Evolutionary conservation across 2,329 filamentous ascomycete species (phyloP).

Genomic region (Penicillium sumatraense): DNA sequence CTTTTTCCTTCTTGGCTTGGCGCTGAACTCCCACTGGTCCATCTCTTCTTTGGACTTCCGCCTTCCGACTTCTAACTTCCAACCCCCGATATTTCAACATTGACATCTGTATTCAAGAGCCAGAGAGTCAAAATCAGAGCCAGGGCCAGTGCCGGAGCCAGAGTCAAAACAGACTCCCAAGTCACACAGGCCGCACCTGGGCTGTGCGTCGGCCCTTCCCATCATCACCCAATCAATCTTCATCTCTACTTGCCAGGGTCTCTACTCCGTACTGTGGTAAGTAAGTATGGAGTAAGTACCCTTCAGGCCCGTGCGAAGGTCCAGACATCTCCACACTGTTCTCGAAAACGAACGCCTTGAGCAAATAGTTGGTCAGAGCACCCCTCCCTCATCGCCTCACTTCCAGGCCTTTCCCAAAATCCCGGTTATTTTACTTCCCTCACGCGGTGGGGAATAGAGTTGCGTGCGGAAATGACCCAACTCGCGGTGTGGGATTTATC

Average conservation of each 20-base stretch:
- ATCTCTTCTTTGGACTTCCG: too few species aligned
- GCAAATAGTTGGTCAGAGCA: constrained; percentile 22
- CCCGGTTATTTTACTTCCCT: constrained; percentile 1
- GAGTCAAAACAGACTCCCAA: constrained; percentile 2
- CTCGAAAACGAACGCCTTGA: constrained; percentile 24
- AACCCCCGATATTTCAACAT: too few species aligned
- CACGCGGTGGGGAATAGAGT: constrained; percentile 15
- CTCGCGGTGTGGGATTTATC: background rate
- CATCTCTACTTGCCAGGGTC: constrained; percentile 12
- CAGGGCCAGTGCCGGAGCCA: too few species aligned
- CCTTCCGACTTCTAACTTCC: background rate
- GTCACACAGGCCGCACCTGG: constrained; percentile 11
- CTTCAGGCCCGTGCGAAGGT: constrained; percentile 14
- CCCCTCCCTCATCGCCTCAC: constrained; percentile 33
- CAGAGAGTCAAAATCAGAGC: background rate
- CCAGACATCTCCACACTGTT: constrained; percentile 25
- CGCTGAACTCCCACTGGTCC: background rate
- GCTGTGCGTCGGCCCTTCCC: constrained; percentile 2
- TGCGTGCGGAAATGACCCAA: background rate
- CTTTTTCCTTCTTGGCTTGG: background rate
- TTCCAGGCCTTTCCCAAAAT: constrained; percentile 12
- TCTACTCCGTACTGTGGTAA: too few species aligned
- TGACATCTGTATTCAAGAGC: background rate
- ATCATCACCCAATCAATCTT: constrained; percentile 4
- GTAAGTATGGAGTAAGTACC: too few species aligned